A percentile compares a stretch with the other conserved stretches of the same genome.
Conservation (phyloP, 164 flowering plant species). For the Magnolia officinalis region DNA sequence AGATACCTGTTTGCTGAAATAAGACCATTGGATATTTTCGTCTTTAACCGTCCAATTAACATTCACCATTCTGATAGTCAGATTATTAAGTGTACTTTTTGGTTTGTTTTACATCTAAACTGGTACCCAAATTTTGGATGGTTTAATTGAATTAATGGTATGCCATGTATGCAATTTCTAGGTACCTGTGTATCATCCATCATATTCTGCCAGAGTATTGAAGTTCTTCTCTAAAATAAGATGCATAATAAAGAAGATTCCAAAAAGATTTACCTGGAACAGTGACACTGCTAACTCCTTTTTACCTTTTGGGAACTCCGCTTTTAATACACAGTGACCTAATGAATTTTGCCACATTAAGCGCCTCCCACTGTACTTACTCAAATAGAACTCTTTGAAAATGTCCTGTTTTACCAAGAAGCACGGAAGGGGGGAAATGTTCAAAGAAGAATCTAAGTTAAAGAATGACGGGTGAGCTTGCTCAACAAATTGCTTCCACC, state of each 20-base stretch:
- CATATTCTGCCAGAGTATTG: too few relatives aligned
- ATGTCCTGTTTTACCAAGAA: constrained; percentile 56
- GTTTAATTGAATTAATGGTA: too few relatives aligned
- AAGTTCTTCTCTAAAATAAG: neutral
- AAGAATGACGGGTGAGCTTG: neutral
- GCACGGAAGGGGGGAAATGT: neutral
- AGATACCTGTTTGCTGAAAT: too few relatives aligned
- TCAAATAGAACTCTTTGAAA: constrained; percentile 86
- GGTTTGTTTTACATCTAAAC: too few relatives aligned
- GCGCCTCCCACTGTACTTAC: constrained; percentile 88
- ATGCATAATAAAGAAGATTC: neutral
- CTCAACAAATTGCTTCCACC: neutral
- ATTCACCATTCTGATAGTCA: too few relatives aligned
- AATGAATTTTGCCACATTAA: constrained; percentile 96
- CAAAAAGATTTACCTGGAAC: constrained; percentile 62
- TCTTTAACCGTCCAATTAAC: too few relatives aligned
- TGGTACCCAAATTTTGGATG: too few relatives aligned
- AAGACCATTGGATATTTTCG: too few relatives aligned
- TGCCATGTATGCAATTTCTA: too few relatives aligned
- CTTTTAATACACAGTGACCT: constrained; percentile 90
- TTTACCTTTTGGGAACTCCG: constrained; percentile 82
- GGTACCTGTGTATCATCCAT: too few relatives aligned
- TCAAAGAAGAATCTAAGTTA: neutral
- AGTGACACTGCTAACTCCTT: constrained; percentile 94
- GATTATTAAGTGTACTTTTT: too few relatives aligned